Base-by-base conservation (phyloP, 148 eudicot genomes). In the Silene uniflora region DNA sequence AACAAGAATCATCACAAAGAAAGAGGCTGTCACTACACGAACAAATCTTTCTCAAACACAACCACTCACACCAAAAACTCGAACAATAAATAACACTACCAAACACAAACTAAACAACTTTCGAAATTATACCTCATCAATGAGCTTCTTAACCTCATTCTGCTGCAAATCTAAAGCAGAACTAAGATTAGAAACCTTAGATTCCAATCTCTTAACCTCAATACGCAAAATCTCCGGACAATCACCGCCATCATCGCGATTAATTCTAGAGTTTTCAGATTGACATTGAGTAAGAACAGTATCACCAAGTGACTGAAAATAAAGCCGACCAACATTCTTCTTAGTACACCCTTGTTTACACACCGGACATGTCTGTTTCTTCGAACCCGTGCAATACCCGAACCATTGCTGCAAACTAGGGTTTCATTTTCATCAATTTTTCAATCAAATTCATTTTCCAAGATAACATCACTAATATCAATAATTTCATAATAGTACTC, bases 391-490 rank as follows among this genome's bases (percentile, higher is more conserved):
- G 62, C 91, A 89, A 71, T 95, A 95, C 86, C 87, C 99, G 64
- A 92, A 90, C 99, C 99, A 95, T 78, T 95, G 99, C 77, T 95
- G 99, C 73, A 92, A 81, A 81, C 98, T 95, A 81, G 73, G 76
- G 81, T 87, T 84, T 81, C 71, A 71, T 2, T 29, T 23, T 47
- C 24, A 22, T 56, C 35, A 39, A 49, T 9, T 11, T 74, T 74
- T 22, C n/a, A 74, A 67, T 76, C 59, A 12, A 61, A 12, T 35
- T 22, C 5, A 64, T 39, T 18, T 12, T 8, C 17, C 23, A 42
- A 52, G 56, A 52, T 2, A 52, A 52, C 56, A 52, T 52, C 52
- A 7, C 9, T 47, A 9, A 7, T 2, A 29, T 29, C 44, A 39
- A 39, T 6, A 39, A 39, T 5, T 6, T 7, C 44, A 39, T 6